Percentiles rank a stretch among this genome's conserved stretches.
Evolutionary conservation across 768 basidiomycete genomes (phyloP).

Genomic region (Hydnum rufescens): DNA sequence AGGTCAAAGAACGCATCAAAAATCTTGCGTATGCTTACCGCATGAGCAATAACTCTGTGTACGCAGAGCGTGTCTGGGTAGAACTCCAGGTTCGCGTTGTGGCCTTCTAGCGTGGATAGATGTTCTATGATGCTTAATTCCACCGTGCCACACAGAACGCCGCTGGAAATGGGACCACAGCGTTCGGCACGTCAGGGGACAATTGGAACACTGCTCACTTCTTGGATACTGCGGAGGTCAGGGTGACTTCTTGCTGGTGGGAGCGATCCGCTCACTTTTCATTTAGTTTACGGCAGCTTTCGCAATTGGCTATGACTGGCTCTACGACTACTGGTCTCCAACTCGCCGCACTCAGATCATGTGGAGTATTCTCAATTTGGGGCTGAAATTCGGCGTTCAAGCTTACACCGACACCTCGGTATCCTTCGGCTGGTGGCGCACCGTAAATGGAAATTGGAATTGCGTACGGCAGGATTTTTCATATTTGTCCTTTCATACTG

Average conservation of each 20-base stretch:
- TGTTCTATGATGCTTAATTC: background rate
- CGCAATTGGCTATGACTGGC: slow-evolving; percentile 91
- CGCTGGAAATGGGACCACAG: slow-evolving; percentile 41
- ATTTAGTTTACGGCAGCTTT: slow-evolving; percentile 74
- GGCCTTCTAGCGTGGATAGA: background rate
- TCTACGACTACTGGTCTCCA: slow-evolving; percentile 64
- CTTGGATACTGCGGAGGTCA: slow-evolving; percentile 84
- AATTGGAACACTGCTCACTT: slow-evolving; percentile 85
- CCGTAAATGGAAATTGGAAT: slow-evolving; percentile 87
- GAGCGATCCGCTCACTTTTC: too few relatives aligned
- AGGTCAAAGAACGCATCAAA: slow-evolving; percentile 81
- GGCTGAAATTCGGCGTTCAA: slow-evolving; percentile 43
- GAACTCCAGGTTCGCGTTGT: slow-evolving; percentile 52
- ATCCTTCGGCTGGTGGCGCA: slow-evolving; percentile 59
- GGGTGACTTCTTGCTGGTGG: too few relatives aligned
- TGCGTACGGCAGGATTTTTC: slow-evolving; percentile 25
- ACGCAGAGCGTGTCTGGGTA: slow-evolving; percentile 66
- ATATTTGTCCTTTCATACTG: background rate
- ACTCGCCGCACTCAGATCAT: slow-evolving; percentile 53
- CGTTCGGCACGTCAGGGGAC: slow-evolving; percentile 43
- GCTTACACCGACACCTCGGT: slow-evolving; percentile 30
- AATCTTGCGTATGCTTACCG: slow-evolving; percentile 79
- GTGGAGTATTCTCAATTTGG: slow-evolving; percentile 54
- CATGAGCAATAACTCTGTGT: slow-evolving; percentile 81
- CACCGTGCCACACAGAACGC: slow-evolving; percentile 33